Evolutionary conservation across 768 basidiomycete genomes (phyloP), one percentile per base, ranked within the genome.

Genomic region (Rhizopogon vinicolor): DNA sequence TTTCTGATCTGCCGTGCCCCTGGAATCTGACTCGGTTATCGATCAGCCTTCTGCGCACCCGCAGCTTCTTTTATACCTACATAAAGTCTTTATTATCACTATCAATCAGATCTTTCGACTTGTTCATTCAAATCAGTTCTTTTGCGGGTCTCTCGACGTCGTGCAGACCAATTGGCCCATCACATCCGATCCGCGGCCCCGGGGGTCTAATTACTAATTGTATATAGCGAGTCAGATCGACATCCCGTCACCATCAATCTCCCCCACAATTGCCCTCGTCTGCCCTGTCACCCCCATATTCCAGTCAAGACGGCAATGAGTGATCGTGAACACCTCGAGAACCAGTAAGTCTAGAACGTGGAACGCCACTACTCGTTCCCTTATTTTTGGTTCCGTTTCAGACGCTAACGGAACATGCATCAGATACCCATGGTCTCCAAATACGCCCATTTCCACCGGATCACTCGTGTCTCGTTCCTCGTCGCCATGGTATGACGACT

Each of bases 401-500:
- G 8, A 19, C 22, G 14, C 19, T 49, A 22, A 49, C 35, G 6
- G 13, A 33, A 19, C 31, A 19, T 7, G 13, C 12, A 14, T 49
- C 48, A 49, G 48, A 49, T 49, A 49, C 33, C 37, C 48, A 37
- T 49, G 41, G 54, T 49, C 49, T 41, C 46, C 41, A 19, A 45
- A 37, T 46, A 9, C 37, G 52, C 18, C 52, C 52, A 48, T 50
- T 44, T 54, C 54, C 40, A 29, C 13, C 18, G 51, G 25, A 35
- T 44, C 41, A 39, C 18, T 37, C 35, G 35, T 48, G 14, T 33
- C 33, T 4, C 33, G 33, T n/a, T n/a, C 44, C 44, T 53, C 55
- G 29, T 48, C 56, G 44, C 60, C 55, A 39, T 55, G 55, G 58
- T 55, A 54, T 39, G n/a, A 44, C 13, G 43, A 59, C 48, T 49